A percentile compares a stretch with the other conserved stretches of the same genome.
These are phyloP conservation scores for Xylaria sp. DNA, from an alignment of 2,329 filamentous ascomycete genomes.

Conservation along the genomic window DNA sequence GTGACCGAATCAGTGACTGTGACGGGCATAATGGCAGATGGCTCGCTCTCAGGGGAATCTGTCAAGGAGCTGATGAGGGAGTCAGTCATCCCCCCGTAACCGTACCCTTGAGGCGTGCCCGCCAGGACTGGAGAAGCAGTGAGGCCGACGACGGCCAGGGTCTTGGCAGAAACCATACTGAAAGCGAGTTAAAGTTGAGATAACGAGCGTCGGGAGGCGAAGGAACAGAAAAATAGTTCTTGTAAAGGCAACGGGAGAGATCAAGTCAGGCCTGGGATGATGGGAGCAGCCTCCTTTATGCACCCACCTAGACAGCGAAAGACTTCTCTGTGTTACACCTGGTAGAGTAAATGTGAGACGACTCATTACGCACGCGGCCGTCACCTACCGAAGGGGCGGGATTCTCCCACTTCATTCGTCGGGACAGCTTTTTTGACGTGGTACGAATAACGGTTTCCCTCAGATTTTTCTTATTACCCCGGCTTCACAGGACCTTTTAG, in stretches of 20 bases:
- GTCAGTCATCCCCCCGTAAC: constrained; percentile 32
- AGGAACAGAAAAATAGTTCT: neutral
- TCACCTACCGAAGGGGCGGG: neutral
- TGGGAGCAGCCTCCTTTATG: constrained; percentile 23
- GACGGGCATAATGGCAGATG: constrained; percentile 9
- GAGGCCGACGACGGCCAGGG: constrained; percentile 21
- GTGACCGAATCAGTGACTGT: constrained; percentile 34
- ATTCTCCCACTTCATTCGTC: constrained; percentile 11
- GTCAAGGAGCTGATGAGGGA: constrained; percentile 13
- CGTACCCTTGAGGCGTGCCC: constrained; percentile 25
- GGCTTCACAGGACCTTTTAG: constrained; percentile 11
- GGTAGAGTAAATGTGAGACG: constrained; percentile 14
- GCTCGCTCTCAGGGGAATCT: neutral
- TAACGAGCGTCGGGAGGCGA: constrained; percentile 20
- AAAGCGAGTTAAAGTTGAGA: constrained; percentile 24
- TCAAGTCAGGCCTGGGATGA: neutral
- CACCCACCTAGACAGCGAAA: neutral
- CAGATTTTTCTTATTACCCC: constrained; percentile 21
- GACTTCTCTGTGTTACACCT: constrained; percentile 8
- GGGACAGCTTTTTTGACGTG: constrained; percentile 20
- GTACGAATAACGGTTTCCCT: constrained; percentile 36
- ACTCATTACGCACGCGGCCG: constrained; percentile 12
- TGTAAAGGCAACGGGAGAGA: neutral
- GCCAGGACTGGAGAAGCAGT: constrained; percentile 22
- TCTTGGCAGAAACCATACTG: constrained; percentile 25